Percentiles rank a stretch among this genome's conserved stretches.
Evolutionary conservation across 2,329 filamentous ascomycete genomes (phyloP).

Genomic region (Malbranchea zuffiana): DNA sequence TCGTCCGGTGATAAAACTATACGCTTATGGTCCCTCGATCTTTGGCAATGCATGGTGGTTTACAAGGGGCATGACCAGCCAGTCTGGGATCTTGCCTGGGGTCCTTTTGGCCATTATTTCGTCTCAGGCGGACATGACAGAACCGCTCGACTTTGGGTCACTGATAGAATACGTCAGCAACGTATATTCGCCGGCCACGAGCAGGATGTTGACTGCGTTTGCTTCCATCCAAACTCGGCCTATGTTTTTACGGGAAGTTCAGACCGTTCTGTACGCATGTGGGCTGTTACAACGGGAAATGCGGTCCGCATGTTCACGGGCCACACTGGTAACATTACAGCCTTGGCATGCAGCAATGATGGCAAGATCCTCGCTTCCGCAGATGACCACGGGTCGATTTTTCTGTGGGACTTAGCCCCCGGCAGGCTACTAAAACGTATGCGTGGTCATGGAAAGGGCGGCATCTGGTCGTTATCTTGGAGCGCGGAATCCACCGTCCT

Average conservation of each 20-base stretch:
- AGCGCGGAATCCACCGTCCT: constrained; percentile 85
- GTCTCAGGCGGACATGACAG: constrained; percentile 78
- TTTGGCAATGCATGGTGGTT: constrained; percentile 83
- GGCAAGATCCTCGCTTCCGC: constrained; percentile 86
- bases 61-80: constrained; percentile 90
- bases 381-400: constrained; percentile 77
- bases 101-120: constrained; percentile 93
- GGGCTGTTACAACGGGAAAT: constrained; percentile 78
- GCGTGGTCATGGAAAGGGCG: constrained; percentile 83
- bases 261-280: constrained; percentile 94
- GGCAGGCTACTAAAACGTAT: constrained; percentile 83
- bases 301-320: constrained; percentile 87
- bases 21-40: constrained; percentile 84
- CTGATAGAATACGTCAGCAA: constrained; percentile 80
- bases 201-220: constrained; percentile 78
- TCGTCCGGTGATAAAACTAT: constrained; percentile 79
- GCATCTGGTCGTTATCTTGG: constrained; percentile 88
- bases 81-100: constrained; percentile 79
- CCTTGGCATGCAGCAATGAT: constrained; percentile 73
- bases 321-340: constrained; percentile 76
- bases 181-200: constrained; percentile 88
- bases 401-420: constrained; percentile 87
- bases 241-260: constrained; percentile 90
- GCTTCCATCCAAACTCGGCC: constrained; percentile 87
- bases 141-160: constrained; percentile 81